These are phyloP conservation scores for Stagonosporopsis vannaccii DNA, from an alignment of 2,329 filamentous ascomycete species.

Conservation along the genomic window DNA sequence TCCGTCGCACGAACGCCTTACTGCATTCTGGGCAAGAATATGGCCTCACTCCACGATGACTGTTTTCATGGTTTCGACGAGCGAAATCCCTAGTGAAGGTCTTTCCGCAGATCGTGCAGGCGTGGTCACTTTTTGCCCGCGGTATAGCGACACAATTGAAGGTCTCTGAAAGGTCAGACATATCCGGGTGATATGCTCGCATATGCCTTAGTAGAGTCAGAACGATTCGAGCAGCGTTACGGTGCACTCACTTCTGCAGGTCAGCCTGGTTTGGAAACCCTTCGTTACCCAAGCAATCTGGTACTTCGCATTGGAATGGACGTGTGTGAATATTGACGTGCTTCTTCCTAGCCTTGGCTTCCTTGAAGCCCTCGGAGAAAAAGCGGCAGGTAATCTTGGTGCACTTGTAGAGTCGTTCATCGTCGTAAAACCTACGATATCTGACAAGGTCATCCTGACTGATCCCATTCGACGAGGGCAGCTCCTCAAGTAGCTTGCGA, in stretches of 20 bases:
- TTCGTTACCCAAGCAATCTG: slow-evolving; percentile 45
- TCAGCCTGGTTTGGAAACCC: slow-evolving; percentile 54
- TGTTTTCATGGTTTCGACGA: slow-evolving; percentile 46
- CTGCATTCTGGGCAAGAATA: slow-evolving; percentile 37
- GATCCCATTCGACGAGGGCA: not conserved
- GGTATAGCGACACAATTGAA: slow-evolving; percentile 22
- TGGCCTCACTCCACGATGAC: slow-evolving; percentile 43
- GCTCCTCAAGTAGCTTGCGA: slow-evolving; percentile 40
- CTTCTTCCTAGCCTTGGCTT: slow-evolving; percentile 36
- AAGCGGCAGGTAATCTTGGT: slow-evolving; percentile 51
- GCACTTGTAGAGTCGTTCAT: slow-evolving; percentile 50
- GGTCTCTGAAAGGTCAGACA: slow-evolving; percentile 29
- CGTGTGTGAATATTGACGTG: slow-evolving; percentile 53
- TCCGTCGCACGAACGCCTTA: slow-evolving; percentile 34
- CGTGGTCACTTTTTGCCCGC: slow-evolving; percentile 29
- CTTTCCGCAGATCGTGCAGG: slow-evolving; percentile 48
- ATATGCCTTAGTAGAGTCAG: slow-evolving; percentile 21
- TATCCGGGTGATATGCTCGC: slow-evolving; percentile 36
- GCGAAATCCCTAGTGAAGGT: slow-evolving; percentile 51
- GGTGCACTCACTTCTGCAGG: slow-evolving; percentile 35
- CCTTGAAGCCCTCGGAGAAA: slow-evolving; percentile 55
- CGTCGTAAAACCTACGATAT: slow-evolving; percentile 48
- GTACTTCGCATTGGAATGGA: slow-evolving; percentile 49
- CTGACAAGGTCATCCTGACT: not conserved
- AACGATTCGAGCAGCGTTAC: not conserved